Evolutionary conservation across 176 grass and related monocot genomes (phyloP).

Genomic region (Saccharum officinarum): DNA sequence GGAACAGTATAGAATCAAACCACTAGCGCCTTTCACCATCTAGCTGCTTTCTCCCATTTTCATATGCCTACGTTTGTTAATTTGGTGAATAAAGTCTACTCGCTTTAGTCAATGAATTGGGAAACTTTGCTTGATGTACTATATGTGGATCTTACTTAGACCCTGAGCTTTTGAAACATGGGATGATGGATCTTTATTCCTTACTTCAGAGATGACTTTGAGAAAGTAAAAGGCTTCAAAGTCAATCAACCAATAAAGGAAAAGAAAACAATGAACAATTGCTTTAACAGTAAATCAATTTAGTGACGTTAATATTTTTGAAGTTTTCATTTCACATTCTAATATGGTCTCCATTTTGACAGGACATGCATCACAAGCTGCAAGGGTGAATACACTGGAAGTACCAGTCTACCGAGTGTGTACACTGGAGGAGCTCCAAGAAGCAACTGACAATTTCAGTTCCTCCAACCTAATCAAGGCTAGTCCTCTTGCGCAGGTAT

Average conservation of each 20-base stretch:
- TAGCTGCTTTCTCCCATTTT: constrained; percentile 17
- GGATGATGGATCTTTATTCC: constrained; percentile 30
- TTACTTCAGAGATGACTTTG: constrained; percentile 33
- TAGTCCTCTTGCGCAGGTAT: constrained; percentile 62
- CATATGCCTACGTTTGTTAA: background rate
- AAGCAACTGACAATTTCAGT: constrained; percentile 67
- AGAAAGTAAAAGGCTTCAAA: constrained; percentile 36
- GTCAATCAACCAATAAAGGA: constrained; percentile 22
- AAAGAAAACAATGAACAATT: background rate
- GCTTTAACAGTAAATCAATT: background rate
- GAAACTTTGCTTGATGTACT: background rate
- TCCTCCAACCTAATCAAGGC: constrained; percentile 64
- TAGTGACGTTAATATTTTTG: background rate
- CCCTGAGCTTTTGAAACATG: constrained; percentile 30
- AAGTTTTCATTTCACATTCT: background rate
- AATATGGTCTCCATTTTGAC: constrained; percentile 14
- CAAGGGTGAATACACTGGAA: constrained; percentile 59
- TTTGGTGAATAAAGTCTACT: constrained; percentile 20
- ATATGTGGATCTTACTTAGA: constrained; percentile 33
- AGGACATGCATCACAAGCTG: constrained; percentile 73
- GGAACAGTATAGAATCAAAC: background rate
- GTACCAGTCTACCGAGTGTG: constrained; percentile 52
- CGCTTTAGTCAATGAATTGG: constrained; percentile 33
- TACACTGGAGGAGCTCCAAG: constrained; percentile 74
- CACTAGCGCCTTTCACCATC: background rate